Base-by-base conservation (phyloP, 352 stramenopile species). In the Albugo candida region DNA sequence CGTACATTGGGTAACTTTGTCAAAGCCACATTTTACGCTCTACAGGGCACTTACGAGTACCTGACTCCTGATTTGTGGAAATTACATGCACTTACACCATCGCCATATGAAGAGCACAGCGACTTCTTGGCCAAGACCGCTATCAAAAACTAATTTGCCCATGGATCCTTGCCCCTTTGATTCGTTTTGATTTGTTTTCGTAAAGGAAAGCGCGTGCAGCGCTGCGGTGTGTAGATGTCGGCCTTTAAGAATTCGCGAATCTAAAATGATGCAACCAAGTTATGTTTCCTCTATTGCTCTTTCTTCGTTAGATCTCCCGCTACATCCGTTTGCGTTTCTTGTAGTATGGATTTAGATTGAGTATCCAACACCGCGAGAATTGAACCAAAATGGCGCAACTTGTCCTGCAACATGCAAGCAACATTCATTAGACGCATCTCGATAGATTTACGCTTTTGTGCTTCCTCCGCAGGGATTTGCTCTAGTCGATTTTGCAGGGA, bases 1-100 rank as follows among this genome's bases (percentile, higher is more conserved):
- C 93, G 95, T 67, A 99, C 96, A 52, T 93, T 98, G 63, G 95
- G 95, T 66, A 99, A 99, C 92, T 99, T 98, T 67, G 95, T 99
- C 64, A 99, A 98, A 92, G 96, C 95, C 38, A 95, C 96, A 47
- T 99, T 98, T 79, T 97, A 96, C 66, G 95, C 96, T 41, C 78
- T 99, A 19, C 74, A 79, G 39, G 92, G 93, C 52, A 98, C 95
- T 24, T 99, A 99, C 81, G 68, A 85, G 59, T 99, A 98, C 88
- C 70, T 99, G 62, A 95, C 83, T 58, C 96, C 96, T 46, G 95
- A 99, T 61, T 83, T 99, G 55, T 99, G 96, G 96, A 87, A 95
- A 68, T 88, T 97, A 58, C 97, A 95, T 65, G 56, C 81, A 48
- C 83, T 97, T 58, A 60, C 68, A 45, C 61, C 77, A 20, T 92